These are phyloP conservation scores for Trichoderma asperelloides DNA, from an alignment of 495 filamentous ascomycete genomes.

Conservation along the genomic window DNA sequence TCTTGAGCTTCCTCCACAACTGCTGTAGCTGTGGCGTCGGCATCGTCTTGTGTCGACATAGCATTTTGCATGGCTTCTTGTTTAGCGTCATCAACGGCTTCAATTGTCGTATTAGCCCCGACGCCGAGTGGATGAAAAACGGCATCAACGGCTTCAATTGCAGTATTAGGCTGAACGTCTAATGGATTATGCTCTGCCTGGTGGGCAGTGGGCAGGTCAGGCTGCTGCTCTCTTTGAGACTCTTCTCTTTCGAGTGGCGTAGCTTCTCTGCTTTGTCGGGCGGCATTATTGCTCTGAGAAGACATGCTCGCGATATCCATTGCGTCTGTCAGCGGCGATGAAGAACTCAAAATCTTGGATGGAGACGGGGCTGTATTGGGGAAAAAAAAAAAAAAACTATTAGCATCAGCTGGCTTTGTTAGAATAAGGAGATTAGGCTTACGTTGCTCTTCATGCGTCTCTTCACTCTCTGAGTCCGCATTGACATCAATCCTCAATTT, in stretches of 20 bases:
- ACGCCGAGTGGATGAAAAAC: neutral
- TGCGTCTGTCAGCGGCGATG: neutral
- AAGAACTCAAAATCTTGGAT: neutral
- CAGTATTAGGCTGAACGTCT: neutral
- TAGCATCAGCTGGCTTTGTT: neutral
- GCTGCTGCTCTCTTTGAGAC: neutral
- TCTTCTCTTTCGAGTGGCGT: neutral
- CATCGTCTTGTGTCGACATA: neutral
- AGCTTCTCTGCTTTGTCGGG: neutral
- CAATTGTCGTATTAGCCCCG: neutral
- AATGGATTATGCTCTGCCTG: neutral
- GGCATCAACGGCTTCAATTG: neutral
- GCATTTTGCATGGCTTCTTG: neutral
- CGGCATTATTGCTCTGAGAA: neutral
- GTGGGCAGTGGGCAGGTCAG: neutral
- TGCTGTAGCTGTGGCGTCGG: neutral
- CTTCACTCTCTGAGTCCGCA: neutral
- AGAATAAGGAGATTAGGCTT: neutral
- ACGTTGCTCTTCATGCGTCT: neutral
- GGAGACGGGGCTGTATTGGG: neutral
- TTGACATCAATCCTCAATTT: constrained; percentile 49
- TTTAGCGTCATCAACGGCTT: neutral
- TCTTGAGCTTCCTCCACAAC: neutral
- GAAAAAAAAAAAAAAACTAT: neutral
- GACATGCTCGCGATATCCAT: constrained; percentile 8